These are phyloP conservation scores for Moesziomyces antarcticus DNA, from an alignment of 1,284 basidiomycete genomes.

Conservation along the genomic window DNA sequence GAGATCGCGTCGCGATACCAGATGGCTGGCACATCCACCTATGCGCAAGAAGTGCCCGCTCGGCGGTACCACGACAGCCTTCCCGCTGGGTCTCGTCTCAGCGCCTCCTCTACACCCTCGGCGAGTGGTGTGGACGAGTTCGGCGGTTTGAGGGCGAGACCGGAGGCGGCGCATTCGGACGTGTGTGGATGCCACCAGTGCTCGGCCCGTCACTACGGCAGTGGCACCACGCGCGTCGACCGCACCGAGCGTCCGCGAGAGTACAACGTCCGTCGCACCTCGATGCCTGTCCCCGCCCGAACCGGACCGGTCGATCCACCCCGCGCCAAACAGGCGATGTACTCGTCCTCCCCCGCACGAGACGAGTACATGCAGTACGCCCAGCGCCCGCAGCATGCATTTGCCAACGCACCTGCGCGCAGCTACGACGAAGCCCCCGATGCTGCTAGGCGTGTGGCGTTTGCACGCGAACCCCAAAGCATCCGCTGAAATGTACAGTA, in stretches of 20 bases:
- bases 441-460: slow-evolving; percentile 31
- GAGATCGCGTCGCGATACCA: slow-evolving; percentile 51
- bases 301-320: slow-evolving; percentile 6
- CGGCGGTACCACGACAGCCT: slow-evolving; percentile 41
- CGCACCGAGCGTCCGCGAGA: slow-evolving; percentile 10
- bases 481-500: slow-evolving; percentile 19
- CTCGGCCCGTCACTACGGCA: slow-evolving; percentile 51
- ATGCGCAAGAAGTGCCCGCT: slow-evolving; percentile 17
- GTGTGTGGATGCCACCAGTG: slow-evolving; percentile 60
- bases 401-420: slow-evolving; percentile 7
- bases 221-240: slow-evolving; percentile 7
- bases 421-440: slow-evolving; percentile 39
- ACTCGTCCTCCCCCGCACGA: slow-evolving; percentile 22
- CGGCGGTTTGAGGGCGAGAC: slow-evolving; percentile 14
- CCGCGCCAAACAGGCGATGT: slow-evolving; percentile 9
- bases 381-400: slow-evolving; percentile 16
- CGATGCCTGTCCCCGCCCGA: slow-evolving; percentile 29
- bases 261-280: slow-evolving; percentile 25
- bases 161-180: slow-evolving; percentile 52
- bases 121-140: slow-evolving; percentile 24
- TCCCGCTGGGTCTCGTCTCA: slow-evolving; percentile 21
- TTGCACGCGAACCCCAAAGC: slow-evolving; percentile 32
- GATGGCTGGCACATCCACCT: slow-evolving; percentile 8
- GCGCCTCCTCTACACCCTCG: slow-evolving; percentile 13
- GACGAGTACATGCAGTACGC: neutral